Evolutionary conservation across 2,329 filamentous ascomycete species (phyloP).

Genomic region (Fusarium euwallaceae): DNA sequence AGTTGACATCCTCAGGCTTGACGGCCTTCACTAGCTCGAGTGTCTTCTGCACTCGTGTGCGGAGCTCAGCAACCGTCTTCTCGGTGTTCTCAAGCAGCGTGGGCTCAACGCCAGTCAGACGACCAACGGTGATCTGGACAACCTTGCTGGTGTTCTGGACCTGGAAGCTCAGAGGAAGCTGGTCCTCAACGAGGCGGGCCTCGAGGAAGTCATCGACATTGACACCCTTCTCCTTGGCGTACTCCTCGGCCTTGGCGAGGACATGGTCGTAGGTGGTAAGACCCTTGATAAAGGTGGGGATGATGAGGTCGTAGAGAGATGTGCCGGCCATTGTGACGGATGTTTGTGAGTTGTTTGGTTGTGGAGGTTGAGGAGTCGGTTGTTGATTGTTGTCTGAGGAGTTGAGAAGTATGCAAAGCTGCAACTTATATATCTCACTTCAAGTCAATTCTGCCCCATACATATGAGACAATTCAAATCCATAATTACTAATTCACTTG

Average conservation of each 20-base stretch:
- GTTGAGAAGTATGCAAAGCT: background rate
- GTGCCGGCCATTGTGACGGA: slow-evolving; percentile 22
- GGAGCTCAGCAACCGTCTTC: slow-evolving; percentile 31
- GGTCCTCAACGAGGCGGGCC: slow-evolving; percentile 37
- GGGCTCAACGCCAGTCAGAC: slow-evolving; percentile 34
- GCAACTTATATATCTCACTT: background rate
- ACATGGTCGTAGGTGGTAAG: slow-evolving; percentile 33
- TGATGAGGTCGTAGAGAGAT: slow-evolving; percentile 30
- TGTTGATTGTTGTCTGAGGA: background rate
- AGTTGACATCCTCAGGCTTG: slow-evolving; percentile 23
- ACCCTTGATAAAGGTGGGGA: slow-evolving; percentile 32
- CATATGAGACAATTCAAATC: background rate
- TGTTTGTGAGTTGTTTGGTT: background rate
- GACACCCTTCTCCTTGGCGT: slow-evolving; percentile 34
- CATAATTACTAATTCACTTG: background rate
- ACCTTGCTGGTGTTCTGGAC: slow-evolving; percentile 36
- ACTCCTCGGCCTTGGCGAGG: slow-evolving; percentile 37
- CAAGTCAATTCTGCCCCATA: background rate
- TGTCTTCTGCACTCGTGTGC: slow-evolving; percentile 31
- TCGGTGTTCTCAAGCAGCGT: slow-evolving; percentile 22
- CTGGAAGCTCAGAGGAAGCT: slow-evolving; percentile 36
- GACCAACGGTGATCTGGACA: slow-evolving; percentile 23
- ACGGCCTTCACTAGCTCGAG: slow-evolving; percentile 23
- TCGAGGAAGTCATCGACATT: slow-evolving; percentile 27
- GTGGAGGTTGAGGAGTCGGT: background rate